These are phyloP conservation scores for Teratosphaeria pseudoeucalypti DNA, from an alignment of 2,329 filamentous ascomycete species.

Conservation along the genomic window DNA sequence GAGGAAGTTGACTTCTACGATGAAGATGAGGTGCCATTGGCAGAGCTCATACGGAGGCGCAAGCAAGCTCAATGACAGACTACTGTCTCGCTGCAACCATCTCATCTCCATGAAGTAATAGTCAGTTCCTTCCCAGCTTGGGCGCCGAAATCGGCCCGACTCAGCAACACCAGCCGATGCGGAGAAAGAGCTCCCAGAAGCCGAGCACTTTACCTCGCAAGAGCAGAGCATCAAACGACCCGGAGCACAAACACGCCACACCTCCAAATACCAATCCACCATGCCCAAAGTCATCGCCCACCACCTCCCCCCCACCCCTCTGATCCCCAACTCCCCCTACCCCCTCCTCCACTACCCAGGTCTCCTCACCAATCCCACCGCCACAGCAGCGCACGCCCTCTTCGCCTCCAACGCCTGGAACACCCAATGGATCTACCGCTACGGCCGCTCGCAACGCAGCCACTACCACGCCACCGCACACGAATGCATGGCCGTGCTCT, in stretches of 20 bases:
- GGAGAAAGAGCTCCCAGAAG: background rate
- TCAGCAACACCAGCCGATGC: background rate
- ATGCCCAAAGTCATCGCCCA: constrained; percentile 29
- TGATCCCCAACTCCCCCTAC: constrained; percentile 43
- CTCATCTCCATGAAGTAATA: background rate
- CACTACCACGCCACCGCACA: constrained; percentile 50
- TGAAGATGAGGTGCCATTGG: constrained; percentile 60
- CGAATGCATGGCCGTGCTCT: constrained; percentile 49
- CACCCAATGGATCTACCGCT: constrained; percentile 48
- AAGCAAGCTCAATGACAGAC: constrained; percentile 13
- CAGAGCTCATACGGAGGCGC: constrained; percentile 53
- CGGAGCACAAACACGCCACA: background rate
- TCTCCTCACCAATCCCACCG: constrained; percentile 23
- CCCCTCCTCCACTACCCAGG: constrained; percentile 45
- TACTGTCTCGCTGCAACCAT: background rate
- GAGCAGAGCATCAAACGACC: background rate
- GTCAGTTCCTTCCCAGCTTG: background rate
- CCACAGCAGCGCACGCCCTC: constrained; percentile 32
- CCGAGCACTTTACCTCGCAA: background rate
- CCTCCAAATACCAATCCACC: background rate
- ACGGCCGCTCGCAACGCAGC: constrained; percentile 43
- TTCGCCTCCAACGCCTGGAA: constrained; percentile 43
- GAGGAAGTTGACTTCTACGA: constrained; percentile 60
- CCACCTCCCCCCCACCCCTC: constrained; percentile 33
- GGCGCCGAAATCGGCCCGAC: background rate